These are phyloP conservation scores for Aspergillus awamori DNA, from an alignment of 2,329 filamentous ascomycete genomes.

Conservation along the genomic window DNA sequence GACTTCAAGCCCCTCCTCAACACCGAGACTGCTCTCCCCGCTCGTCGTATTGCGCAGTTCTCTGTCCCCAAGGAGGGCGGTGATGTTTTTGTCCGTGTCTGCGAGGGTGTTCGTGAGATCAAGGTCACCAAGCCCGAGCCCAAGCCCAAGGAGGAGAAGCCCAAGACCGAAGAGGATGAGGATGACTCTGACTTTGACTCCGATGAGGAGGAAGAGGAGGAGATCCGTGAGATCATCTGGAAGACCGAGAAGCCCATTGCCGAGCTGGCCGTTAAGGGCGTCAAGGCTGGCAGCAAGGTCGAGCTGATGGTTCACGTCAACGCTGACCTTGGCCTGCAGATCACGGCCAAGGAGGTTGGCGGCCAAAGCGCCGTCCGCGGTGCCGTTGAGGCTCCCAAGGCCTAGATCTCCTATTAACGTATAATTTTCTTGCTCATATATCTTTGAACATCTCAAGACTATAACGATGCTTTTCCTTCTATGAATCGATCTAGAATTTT, in stretches of 20 bases:
- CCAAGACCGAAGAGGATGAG: slow-evolving; percentile 59
- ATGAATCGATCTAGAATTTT: slow-evolving; percentile 10
- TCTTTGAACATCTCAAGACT: slow-evolving; percentile 7
- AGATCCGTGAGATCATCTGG: slow-evolving; percentile 88
- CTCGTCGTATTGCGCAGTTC: slow-evolving; percentile 81
- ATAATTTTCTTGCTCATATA: slow-evolving; percentile 21
- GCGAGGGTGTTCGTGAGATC: slow-evolving; percentile 87
- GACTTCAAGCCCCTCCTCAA: slow-evolving; percentile 80
- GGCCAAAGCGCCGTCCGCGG: slow-evolving; percentile 82
- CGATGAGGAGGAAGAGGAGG: slow-evolving; percentile 72
- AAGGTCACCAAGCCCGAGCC: slow-evolving; percentile 87
- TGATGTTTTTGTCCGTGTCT: slow-evolving; percentile 83
- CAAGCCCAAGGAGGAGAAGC: slow-evolving; percentile 66
- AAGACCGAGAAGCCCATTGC: slow-evolving; percentile 81
- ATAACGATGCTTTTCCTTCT: slow-evolving; percentile 7
- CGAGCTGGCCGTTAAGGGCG: slow-evolving; percentile 78
- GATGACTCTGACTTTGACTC: slow-evolving; percentile 66
- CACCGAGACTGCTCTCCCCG: slow-evolving; percentile 85
- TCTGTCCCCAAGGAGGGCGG: slow-evolving; percentile 76
- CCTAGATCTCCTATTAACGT: slow-evolving; percentile 20
- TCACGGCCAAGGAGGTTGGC: slow-evolving; percentile 83
- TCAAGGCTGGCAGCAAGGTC: slow-evolving; percentile 87
- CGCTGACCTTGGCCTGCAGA: slow-evolving; percentile 75
- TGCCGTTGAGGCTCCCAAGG: slow-evolving; percentile 47
- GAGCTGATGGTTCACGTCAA: slow-evolving; percentile 91